A percentile compares a stretch with the other conserved stretches of the same genome.
Evolutionary conservation across 2,329 filamentous ascomycete genomes (phyloP).

Genomic region (Sporothrix humicola): DNA sequence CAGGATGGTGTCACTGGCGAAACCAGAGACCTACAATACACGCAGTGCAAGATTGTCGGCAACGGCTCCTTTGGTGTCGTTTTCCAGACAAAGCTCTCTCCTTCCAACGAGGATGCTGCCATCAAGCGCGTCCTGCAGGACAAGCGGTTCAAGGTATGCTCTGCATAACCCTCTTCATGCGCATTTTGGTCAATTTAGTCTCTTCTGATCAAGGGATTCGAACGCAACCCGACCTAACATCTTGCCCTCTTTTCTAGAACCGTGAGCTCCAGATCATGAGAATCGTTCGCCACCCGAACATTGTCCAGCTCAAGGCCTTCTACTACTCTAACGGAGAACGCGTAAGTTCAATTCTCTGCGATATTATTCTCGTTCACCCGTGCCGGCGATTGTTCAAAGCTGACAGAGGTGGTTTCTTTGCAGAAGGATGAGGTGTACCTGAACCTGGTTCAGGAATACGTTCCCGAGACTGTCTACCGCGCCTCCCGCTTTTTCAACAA

Average conservation of each 20-base stretch:
- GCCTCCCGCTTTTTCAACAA: conserved; percentile 99
- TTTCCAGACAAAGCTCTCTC: conserved; percentile 97
- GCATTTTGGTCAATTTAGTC: not conserved
- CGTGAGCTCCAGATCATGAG: conserved; percentile 99
- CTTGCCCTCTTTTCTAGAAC: conserved; percentile 65
- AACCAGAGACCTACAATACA: conserved; percentile 95
- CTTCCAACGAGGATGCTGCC: conserved; percentile 96
- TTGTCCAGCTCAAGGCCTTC: conserved; percentile 98
- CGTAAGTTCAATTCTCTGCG: conserved; percentile 59
- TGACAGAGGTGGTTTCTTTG: conserved; percentile 31
- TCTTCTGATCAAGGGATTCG: not conserved
- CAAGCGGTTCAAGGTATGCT: conserved; percentile 94
- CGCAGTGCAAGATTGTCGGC: conserved; percentile 98
- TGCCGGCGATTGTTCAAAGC: not conserved
- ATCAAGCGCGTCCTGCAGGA: conserved; percentile 99
- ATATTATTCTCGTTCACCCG: not conserved
- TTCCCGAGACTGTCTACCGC: conserved; percentile 97
- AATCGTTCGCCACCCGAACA: conserved; percentile 98
- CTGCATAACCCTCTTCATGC: too few relatives aligned
- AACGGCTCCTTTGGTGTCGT: conserved; percentile 99
- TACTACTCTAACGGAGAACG: conserved; percentile 99
- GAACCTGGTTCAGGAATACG: conserved; percentile 96
- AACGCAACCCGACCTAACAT: not conserved
- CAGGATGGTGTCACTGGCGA: conserved; percentile 98
- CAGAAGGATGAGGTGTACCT: conserved; percentile 99